phyloP scores from a whole-genome alignment of 164 flowering plant genomes.

The Protea cynaroides region DNA sequence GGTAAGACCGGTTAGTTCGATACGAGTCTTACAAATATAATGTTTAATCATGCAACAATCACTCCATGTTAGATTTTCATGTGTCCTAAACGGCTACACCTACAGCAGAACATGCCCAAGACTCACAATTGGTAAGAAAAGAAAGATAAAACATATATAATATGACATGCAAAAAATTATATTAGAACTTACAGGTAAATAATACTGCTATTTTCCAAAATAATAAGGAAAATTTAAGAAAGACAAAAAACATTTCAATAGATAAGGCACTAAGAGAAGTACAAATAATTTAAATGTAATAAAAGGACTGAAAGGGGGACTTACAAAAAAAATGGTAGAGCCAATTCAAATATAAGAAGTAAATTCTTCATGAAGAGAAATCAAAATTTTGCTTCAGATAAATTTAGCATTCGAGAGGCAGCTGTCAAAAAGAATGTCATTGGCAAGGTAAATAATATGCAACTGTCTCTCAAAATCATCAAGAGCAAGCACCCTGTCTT shows the following conservation, averaged over 20 bases:
- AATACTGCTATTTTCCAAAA: not conserved
- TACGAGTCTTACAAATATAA: too few relatives aligned
- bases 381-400: too few relatives aligned
- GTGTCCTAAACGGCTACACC: too few relatives aligned
- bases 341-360: not conserved
- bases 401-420: conserved; percentile 12
- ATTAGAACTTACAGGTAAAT: not conserved
- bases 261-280: not conserved
- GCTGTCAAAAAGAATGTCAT: conserved; percentile 99
- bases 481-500: conserved; percentile 57
- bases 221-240: not conserved
- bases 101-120: too few relatives aligned
- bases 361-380: not conserved
- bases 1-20: too few relatives aligned
- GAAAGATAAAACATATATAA: not conserved
- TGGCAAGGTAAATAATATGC: conserved; percentile 84
- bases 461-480: conserved; percentile 93
- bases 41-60: too few relatives aligned
- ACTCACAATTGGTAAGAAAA: too few relatives aligned
- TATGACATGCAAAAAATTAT: not conserved
- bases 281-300: not conserved
- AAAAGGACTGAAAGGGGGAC: not conserved
- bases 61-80: too few relatives aligned
- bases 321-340: not conserved
- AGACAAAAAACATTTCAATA: not conserved